phyloP scores from a whole-genome alignment of 257 asterid species.

The Ajuga chamaepitys region DNA sequence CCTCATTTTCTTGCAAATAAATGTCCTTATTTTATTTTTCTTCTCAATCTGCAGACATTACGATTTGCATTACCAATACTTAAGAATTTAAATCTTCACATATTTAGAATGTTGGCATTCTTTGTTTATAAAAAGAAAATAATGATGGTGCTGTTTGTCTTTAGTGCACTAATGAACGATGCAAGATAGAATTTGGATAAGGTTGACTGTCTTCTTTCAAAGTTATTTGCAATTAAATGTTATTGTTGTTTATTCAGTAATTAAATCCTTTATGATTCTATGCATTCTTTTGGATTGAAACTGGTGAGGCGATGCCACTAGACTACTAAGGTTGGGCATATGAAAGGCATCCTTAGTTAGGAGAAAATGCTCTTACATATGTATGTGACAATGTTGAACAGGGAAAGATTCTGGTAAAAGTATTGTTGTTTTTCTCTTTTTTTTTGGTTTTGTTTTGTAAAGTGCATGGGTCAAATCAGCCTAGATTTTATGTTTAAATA shows the following conservation, averaged over 20 bases:
- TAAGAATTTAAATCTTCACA: background rate
- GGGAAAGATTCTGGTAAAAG: constrained; percentile 8
- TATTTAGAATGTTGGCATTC: background rate
- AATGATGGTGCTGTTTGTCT: background rate
- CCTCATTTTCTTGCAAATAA: background rate
- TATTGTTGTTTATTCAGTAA: background rate
- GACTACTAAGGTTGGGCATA: too few relatives aligned
- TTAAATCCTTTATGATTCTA: constrained; percentile 3
- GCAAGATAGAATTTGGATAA: background rate
- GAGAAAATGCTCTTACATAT: background rate
- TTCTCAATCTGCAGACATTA: constrained; percentile 10
- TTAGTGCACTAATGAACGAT: constrained; percentile 4
- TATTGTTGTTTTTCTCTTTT: background rate
- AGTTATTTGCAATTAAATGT: constrained; percentile 7
- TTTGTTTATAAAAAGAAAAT: too few relatives aligned
- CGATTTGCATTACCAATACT: background rate
- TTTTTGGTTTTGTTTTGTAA: background rate
- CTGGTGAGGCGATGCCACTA: too few relatives aligned
- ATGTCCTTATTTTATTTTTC: background rate
- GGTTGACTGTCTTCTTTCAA: background rate
- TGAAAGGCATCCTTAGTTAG: background rate
- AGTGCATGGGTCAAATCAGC: background rate
- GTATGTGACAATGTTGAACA: background rate
- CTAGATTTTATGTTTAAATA: background rate
- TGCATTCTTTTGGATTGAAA: background rate